Evolutionary conservation across 352 stramenopile genomes (phyloP).

Genomic region (Phytophthora colocasiae): DNA sequence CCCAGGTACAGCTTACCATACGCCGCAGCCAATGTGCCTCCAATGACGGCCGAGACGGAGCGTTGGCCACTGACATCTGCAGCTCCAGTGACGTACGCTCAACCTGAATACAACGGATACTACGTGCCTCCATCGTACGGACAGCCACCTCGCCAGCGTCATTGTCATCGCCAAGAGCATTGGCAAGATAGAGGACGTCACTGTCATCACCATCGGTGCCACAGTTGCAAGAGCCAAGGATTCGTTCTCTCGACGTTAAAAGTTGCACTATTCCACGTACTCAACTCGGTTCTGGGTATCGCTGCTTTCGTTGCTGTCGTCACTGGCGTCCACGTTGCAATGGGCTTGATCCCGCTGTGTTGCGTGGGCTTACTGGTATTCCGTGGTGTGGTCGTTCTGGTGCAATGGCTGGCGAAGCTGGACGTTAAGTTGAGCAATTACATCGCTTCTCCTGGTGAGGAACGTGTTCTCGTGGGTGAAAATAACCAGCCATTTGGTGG

Average conservation of each 20-base stretch:
- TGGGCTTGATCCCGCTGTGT: constrained; percentile 64
- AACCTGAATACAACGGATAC: constrained; percentile 31
- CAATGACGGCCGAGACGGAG: constrained; percentile 26
- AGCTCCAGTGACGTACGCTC: constrained; percentile 18
- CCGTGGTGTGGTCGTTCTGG: constrained; percentile 51
- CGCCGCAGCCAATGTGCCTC: constrained; percentile 13
- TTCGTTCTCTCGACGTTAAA: constrained; percentile 55
- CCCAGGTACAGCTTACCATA: constrained; percentile 12
- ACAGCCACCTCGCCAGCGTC: constrained; percentile 16
- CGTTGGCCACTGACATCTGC: constrained; percentile 28
- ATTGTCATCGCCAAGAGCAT: constrained; percentile 17
- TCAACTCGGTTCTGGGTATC: constrained; percentile 70
- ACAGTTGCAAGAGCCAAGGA: constrained; percentile 14
- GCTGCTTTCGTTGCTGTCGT: constrained; percentile 56
- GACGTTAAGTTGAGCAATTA: constrained; percentile 79
- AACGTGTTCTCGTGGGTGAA: constrained; percentile 59
- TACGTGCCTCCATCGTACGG: constrained; percentile 41
- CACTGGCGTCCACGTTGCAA: constrained; percentile 39
- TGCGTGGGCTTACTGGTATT: constrained; percentile 75
- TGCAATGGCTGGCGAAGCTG: constrained; percentile 53
- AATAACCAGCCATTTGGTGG: constrained; percentile 44
- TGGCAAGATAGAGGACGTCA: too few relatives aligned
- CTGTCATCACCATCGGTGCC: constrained; percentile 15
- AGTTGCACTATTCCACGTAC: constrained; percentile 62
- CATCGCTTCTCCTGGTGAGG: constrained; percentile 41